Evolutionary conservation across 108 stramenopile genomes (phyloP), one percentile per base, ranked within the genome.

Genomic region (Craspedostauros australis): DNA sequence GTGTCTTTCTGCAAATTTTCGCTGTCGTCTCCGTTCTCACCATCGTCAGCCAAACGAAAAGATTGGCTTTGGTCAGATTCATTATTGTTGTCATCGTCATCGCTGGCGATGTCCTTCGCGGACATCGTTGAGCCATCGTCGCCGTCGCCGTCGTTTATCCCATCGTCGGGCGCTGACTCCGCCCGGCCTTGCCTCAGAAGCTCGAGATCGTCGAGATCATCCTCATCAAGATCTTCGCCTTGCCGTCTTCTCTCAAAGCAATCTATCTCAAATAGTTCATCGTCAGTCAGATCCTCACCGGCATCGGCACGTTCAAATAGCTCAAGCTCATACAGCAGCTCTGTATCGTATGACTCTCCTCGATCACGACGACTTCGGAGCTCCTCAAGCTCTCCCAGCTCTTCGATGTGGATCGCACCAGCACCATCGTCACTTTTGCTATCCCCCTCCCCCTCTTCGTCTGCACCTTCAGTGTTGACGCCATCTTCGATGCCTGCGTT

Each of bases 251-350:
- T 36, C 15, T 53, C 52, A n/a, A 65, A 52, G 11, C 55, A 33
- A 15, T 65, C 54, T 1, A 65, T 45, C 18, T 65, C 51, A 27
- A 40, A 65, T 37, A 56, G 14, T 4, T 47, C 31, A 49, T 65
- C 64, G 30, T 40, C 34, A 27, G 55, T 40, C 1, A 65, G 41
- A 14, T 48, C 54, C 19, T 65, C 54, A 15, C 54, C 54, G 22
- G 18, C 29, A 5, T 49, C 60, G 25, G 27, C 40, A 6, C 50
- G 39, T 12, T 44, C 38, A 14, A 49, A 29, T 5, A 57, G 31
- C 18, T 65, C 64, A 18, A 65, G 47, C 25, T 65, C 64, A 39
- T 56, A 57, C 1, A 65, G 46, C 21, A 49, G 18, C 32, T 51
- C 11, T 9, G 5, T 32, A n/a, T 65, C 64, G 22, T 34, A 29